A percentile compares a stretch with the other conserved stretches of the same genome.
Conservation (phyloP, 2,329 filamentous ascomycete genomes). For the Rhynchosporium agropyri region DNA sequence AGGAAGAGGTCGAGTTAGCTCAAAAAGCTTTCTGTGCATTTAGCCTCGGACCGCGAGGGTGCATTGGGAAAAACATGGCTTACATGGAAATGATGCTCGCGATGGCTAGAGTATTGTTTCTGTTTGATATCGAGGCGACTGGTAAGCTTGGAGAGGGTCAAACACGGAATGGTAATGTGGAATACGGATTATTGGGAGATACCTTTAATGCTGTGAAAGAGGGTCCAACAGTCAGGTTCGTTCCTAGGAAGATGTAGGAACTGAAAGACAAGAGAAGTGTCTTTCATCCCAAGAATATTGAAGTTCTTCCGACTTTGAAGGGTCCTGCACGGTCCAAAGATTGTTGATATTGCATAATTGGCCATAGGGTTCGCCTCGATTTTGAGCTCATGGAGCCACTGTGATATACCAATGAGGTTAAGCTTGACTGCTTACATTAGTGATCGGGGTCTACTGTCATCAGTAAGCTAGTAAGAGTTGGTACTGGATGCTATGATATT, state of each 20-base stretch:
- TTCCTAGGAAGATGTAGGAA: background rate
- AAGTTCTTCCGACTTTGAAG: too few species aligned
- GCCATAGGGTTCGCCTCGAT: too few species aligned
- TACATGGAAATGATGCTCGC: conserved; percentile 36
- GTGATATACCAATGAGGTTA: background rate
- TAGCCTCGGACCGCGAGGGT: conserved; percentile 35
- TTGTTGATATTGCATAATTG: too few species aligned
- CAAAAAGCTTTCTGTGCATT: conserved; percentile 35
- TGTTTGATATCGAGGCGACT: conserved; percentile 25
- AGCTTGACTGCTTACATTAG: background rate
- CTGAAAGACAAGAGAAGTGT: too few species aligned
- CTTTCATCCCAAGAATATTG: too few species aligned
- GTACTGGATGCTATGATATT: too few species aligned
- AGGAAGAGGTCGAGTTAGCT: conserved; percentile 13
- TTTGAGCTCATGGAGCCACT: background rate
- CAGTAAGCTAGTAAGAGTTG: background rate
- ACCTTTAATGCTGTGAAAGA: background rate
- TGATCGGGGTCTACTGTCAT: background rate
- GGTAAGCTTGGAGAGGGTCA: background rate
- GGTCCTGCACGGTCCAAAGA: too few species aligned
- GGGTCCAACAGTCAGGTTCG: background rate
- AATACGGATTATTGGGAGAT: background rate
- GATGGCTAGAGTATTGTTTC: conserved; percentile 30
- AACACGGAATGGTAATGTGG: background rate
- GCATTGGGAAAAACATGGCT: conserved; percentile 39